Conservation (phyloP, 805 yeast species). For the Komagataella kurtzmanii region DNA sequence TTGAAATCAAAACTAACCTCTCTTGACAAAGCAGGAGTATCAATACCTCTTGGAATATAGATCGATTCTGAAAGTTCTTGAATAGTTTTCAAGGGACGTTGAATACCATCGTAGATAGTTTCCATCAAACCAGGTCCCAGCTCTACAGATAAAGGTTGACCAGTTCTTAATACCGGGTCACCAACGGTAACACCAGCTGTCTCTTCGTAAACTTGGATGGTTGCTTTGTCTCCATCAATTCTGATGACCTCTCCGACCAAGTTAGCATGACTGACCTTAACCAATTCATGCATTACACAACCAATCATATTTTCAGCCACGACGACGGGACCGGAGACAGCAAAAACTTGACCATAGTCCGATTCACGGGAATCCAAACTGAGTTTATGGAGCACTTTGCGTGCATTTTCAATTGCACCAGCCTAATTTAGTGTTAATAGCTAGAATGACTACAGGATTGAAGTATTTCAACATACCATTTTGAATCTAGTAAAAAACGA, state of each 20-base stretch:
- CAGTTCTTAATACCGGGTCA: slow-evolving; percentile 96
- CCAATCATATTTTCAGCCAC: slow-evolving; percentile 99
- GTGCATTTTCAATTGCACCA: slow-evolving; percentile 94
- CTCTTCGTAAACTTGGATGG: slow-evolving; percentile 98
- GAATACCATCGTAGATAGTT: slow-evolving; percentile 98
- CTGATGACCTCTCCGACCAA: slow-evolving; percentile 98
- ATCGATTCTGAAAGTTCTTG: slow-evolving; percentile 80
- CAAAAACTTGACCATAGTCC: slow-evolving; percentile 78
- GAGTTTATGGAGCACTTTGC: slow-evolving; percentile 81
- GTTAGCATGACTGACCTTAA: slow-evolving; percentile 92
- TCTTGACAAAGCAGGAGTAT: slow-evolving; percentile 90
- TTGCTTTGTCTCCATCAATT: slow-evolving; percentile 92
- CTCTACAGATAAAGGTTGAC: slow-evolving; percentile 97
- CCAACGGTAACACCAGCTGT: slow-evolving; percentile 99
- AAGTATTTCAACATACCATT: not conserved
- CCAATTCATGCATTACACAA: slow-evolving; percentile 99
- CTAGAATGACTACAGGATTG: not conserved
- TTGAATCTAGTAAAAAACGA: not conserved
- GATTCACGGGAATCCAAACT: slow-evolving; percentile 67
- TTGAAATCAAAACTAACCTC: slow-evolving; percentile 71
- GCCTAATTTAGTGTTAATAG: slow-evolving; percentile 35
- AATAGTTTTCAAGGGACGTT: slow-evolving; percentile 93
- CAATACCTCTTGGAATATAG: slow-evolving; percentile 97
- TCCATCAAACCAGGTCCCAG: slow-evolving; percentile 99
- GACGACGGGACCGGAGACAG: slow-evolving; percentile 97